Percentiles rank a stretch among this genome's conserved stretches.
Evolutionary conservation across 805 yeast species (phyloP).

Genomic region (Novakomyces olei): DNA sequence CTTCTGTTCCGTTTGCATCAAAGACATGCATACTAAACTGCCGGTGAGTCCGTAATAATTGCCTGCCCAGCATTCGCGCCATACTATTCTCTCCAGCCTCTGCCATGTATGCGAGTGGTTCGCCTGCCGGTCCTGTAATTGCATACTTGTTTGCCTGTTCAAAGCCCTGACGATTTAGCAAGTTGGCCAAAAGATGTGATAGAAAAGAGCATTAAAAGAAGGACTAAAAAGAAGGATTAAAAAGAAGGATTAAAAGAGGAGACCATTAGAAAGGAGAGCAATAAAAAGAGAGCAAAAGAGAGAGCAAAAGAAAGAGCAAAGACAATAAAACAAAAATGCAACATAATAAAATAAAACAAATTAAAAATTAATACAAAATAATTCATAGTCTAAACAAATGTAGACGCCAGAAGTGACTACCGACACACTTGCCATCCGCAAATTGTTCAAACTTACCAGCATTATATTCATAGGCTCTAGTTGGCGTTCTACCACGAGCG

Average conservation of each 20-base stretch:
- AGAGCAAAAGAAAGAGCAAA: too few relatives aligned
- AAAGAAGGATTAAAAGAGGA: too few relatives aligned
- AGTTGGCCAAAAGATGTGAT: background rate
- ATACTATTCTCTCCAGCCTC: conserved; percentile 28
- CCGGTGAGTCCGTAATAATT: conserved; percentile 62
- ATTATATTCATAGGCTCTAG: conserved; percentile 73
- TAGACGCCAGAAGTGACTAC: background rate
- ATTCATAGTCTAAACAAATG: too few relatives aligned
- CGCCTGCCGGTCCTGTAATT: conserved; percentile 23
- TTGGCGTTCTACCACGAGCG: conserved; percentile 68
- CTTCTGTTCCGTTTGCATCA: conserved; percentile 16
- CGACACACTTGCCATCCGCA: too few relatives aligned
- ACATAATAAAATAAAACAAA: too few relatives aligned
- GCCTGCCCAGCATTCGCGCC: conserved; percentile 42
- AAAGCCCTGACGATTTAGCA: too few relatives aligned
- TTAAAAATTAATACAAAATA: too few relatives aligned
- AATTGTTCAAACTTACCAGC: too few relatives aligned
- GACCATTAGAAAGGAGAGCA: too few relatives aligned
- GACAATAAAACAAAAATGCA: too few relatives aligned
- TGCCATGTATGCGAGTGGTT: conserved; percentile 53
- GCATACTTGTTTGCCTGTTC: conserved; percentile 73
- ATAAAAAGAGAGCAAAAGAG: too few relatives aligned
- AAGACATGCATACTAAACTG: conserved; percentile 29
- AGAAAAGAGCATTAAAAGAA: background rate
- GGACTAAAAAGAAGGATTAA: too few relatives aligned